These are phyloP conservation scores for Hirsutella minnesotensis DNA, from an alignment of 2,329 filamentous ascomycete genomes.

Conservation along the genomic window DNA sequence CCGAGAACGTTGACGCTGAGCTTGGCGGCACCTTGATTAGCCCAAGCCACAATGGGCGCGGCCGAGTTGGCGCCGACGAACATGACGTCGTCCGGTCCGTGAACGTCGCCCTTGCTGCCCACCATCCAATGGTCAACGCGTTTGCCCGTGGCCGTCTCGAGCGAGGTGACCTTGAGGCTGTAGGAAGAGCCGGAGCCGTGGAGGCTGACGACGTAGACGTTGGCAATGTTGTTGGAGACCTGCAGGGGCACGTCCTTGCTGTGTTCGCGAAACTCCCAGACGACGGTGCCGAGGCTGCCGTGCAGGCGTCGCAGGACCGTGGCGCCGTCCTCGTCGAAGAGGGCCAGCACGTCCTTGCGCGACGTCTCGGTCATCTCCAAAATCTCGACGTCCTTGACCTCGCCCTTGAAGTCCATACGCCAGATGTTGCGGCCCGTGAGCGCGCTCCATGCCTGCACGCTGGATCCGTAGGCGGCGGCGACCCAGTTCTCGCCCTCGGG, in stretches of 20 bases:
- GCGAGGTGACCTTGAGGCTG: conserved; percentile 61
- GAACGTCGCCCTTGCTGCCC: conserved; percentile 63
- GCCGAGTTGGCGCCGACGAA: conserved; percentile 68
- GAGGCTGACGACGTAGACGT: conserved; percentile 67
- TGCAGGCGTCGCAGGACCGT: conserved; percentile 59
- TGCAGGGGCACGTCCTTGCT: conserved; percentile 65
- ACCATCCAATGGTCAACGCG: conserved; percentile 61
- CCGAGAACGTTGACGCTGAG: conserved; percentile 63
- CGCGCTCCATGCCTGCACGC: conserved; percentile 73
- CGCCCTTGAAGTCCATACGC: conserved; percentile 49
- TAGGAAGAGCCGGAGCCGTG: conserved; percentile 59
- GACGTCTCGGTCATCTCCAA: conserved; percentile 55
- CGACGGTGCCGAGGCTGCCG: conserved; percentile 56
- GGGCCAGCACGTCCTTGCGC: conserved; percentile 59
- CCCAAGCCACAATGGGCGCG: conserved; percentile 65
- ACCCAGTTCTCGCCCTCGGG: conserved; percentile 70
- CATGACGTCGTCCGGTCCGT: conserved; percentile 51
- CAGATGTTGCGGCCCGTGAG: conserved; percentile 69
- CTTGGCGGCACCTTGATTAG: conserved; percentile 47
- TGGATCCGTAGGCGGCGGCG: conserved; percentile 57
- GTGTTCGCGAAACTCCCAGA: conserved; percentile 66
- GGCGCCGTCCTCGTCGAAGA: conserved; percentile 48
- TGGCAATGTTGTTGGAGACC: conserved; percentile 54
- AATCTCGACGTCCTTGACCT: conserved; percentile 62
- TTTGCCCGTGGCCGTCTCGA: conserved; percentile 64